These are phyloP conservation scores for Candolleomyces efflorescens DNA, from an alignment of 768 basidiomycete genomes.

Conservation along the genomic window DNA sequence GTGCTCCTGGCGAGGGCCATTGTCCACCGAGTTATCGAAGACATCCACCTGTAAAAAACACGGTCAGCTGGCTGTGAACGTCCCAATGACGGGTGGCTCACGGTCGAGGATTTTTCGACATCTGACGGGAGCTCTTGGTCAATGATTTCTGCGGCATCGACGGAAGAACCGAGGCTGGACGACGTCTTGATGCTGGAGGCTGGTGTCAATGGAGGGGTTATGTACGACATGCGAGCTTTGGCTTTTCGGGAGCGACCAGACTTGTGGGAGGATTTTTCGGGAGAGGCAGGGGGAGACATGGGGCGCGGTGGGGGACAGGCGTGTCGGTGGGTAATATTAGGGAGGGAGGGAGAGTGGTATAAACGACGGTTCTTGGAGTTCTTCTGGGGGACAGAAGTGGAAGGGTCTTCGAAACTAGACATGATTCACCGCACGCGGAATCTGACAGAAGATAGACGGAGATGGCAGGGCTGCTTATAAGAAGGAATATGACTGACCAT, in stretches of 20 bases:
- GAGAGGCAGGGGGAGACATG: conserved; percentile 8
- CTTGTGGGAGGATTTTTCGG: conserved; percentile 18
- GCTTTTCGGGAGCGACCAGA: conserved; percentile 30
- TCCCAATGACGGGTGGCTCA: no score
- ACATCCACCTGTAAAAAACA: no score
- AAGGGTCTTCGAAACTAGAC: conserved; percentile 16
- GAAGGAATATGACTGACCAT: conserved; percentile 3
- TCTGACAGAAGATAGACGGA: conserved; percentile 24
- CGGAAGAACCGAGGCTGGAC: conserved; percentile 28
- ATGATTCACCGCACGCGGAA: conserved; percentile 6
- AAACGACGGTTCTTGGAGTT: conserved; percentile 9
- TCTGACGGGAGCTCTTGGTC: conserved; percentile 18
- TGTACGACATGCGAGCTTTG: conserved; percentile 33
- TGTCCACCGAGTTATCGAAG: no score
- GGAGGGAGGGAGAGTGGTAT: conserved; percentile 62
- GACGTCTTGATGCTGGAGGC: conserved; percentile 48
- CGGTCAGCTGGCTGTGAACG: no score
- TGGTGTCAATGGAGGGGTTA: conserved; percentile 71
- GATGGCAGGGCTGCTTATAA: conserved; percentile 19
- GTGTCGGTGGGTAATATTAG: conserved; percentile 56
- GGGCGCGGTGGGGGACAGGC: conserved; percentile 23
- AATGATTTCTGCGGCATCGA: conserved; percentile 18
- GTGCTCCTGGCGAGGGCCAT: no score
- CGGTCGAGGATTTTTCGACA: conserved; percentile 25
- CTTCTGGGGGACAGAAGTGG: conserved; percentile 13